These are phyloP conservation scores for Colletotrichum eremochloae DNA, from an alignment of 2,329 filamentous ascomycete species.

Conservation along the genomic window DNA sequence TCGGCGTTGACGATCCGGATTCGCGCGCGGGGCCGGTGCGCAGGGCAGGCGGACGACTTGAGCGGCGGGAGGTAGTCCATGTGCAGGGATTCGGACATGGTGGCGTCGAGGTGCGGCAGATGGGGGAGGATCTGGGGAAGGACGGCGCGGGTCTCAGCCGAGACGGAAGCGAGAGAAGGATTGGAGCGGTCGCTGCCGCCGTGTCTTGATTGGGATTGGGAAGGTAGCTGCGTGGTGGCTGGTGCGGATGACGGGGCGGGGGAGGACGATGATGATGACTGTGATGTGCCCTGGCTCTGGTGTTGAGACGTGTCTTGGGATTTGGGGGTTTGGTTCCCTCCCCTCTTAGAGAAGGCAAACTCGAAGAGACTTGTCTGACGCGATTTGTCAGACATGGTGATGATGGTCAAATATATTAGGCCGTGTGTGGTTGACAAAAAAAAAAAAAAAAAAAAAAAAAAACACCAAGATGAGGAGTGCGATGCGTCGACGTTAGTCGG, in stretches of 20 bases:
- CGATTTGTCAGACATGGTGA: constrained; percentile 15
- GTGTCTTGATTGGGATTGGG: constrained; percentile 3
- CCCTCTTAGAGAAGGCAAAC: constrained; percentile 23
- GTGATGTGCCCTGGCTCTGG: not conserved
- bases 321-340: not conserved
- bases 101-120: constrained; percentile 56
- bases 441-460: no score
- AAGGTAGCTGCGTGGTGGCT: not conserved
- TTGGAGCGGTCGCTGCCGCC: constrained; percentile 26
- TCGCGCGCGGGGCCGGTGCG: constrained; percentile 48
- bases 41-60: constrained; percentile 58
- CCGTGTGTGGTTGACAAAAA: not conserved
- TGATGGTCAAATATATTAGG: not conserved
- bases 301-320: not conserved
- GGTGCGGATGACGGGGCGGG: not conserved
- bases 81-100: constrained; percentile 54
- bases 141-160: constrained; percentile 61
- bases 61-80: constrained; percentile 56
- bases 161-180: constrained; percentile 46
- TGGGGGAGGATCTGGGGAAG: constrained; percentile 62
- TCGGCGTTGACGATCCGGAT: constrained; percentile 69
- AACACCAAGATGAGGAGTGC: not conserved
- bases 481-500: not conserved
- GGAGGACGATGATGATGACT: not conserved
- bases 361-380: constrained; percentile 29